phyloP scores from a whole-genome alignment of 2,329 filamentous ascomycete genomes.

The Trichoderma semiorbis region DNA sequence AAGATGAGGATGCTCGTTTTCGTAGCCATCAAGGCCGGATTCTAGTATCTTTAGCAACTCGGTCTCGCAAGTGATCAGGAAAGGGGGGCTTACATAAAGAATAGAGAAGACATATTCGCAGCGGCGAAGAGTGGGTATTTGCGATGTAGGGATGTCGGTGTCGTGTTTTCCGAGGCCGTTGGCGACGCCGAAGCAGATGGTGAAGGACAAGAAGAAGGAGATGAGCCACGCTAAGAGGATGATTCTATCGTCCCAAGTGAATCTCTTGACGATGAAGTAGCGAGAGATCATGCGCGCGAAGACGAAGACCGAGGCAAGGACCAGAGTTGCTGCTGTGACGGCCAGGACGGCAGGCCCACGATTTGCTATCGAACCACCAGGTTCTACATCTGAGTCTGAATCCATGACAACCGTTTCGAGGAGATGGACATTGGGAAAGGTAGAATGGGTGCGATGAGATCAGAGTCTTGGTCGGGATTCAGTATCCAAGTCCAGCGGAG shows the following conservation, averaged over 20 bases:
- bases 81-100: slow-evolving; percentile 49
- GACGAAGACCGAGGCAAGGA: slow-evolving; percentile 71
- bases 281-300: slow-evolving; percentile 70
- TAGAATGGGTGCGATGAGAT: neutral
- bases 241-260: slow-evolving; percentile 75
- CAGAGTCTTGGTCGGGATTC: neutral
- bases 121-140: slow-evolving; percentile 51
- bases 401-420: slow-evolving; percentile 17
- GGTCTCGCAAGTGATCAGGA: neutral
- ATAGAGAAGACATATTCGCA: slow-evolving; percentile 64
- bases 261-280: slow-evolving; percentile 65
- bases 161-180: slow-evolving; percentile 69
- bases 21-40: slow-evolving; percentile 83
- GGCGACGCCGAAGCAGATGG: slow-evolving; percentile 60
- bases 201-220: slow-evolving; percentile 63
- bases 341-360: slow-evolving; percentile 62
- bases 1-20: slow-evolving; percentile 93
- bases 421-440: slow-evolving; percentile 13
- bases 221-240: slow-evolving; percentile 77
- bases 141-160: slow-evolving; percentile 49
- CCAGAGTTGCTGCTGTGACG: slow-evolving; percentile 67
- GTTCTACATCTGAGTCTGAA: slow-evolving; percentile 18
- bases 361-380: slow-evolving; percentile 39
- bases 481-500: neutral
- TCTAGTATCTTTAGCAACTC: slow-evolving; percentile 46